These are phyloP conservation scores for Fusarium sp. DNA, from an alignment of 2,329 filamentous ascomycete genomes.

Conservation along the genomic window DNA sequence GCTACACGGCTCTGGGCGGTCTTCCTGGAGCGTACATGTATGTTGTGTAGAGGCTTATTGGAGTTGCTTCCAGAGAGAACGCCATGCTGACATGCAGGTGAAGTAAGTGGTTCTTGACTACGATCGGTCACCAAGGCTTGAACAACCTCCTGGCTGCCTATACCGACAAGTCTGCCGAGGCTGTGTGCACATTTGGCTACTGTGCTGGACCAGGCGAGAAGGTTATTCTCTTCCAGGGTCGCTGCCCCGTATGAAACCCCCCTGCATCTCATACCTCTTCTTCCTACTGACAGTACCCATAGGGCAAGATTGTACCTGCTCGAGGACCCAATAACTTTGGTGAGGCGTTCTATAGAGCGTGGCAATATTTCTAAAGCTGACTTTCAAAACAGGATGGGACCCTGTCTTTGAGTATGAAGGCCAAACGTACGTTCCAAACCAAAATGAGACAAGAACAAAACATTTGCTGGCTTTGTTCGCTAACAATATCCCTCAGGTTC, in stretches of 20 bases:
- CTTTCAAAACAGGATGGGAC: conserved; percentile 81
- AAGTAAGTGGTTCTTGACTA: conserved; percentile 94
- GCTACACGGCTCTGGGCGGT: conserved; percentile 91
- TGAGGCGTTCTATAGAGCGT: conserved; percentile 56
- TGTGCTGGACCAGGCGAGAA: conserved; percentile 86
- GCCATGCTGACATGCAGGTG: conserved; percentile 11
- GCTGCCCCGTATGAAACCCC: conserved; percentile 73
- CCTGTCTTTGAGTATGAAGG: conserved; percentile 95
- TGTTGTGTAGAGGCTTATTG: conserved; percentile 45
- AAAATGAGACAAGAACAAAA: neutral
- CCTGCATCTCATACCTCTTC: neutral
- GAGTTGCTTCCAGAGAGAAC: neutral
- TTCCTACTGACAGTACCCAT: neutral
- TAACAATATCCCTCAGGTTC: conserved; percentile 63
- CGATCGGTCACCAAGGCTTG: conserved; percentile 84
- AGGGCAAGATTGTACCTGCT: conserved; percentile 84
- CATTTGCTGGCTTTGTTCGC: conserved; percentile 4
- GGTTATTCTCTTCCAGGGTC: conserved; percentile 90
- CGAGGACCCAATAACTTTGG: conserved; percentile 87
- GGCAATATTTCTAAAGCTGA: conserved; percentile 15
- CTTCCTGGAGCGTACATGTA: conserved; percentile 97
- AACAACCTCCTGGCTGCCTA: conserved; percentile 93
- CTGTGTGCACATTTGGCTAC: conserved; percentile 96
- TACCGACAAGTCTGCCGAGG: conserved; percentile 89
- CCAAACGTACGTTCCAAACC: conserved; percentile 71